Evolutionary conservation across 352 stramenopile genomes (phyloP), one percentile per base, ranked within the genome.

Genomic region (Phytophthora quininea): DNA sequence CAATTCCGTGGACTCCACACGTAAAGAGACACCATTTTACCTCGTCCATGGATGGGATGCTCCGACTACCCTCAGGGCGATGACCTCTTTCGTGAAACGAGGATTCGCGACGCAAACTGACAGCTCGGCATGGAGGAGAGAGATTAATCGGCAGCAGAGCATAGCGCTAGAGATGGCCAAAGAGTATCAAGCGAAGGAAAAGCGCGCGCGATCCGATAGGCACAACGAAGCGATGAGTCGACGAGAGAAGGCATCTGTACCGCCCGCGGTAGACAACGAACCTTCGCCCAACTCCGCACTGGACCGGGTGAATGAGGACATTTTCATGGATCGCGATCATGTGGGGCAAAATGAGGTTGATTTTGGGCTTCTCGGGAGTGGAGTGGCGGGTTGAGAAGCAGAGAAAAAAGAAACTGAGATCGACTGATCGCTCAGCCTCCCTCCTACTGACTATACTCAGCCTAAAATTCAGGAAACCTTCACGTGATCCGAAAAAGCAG

Each of bases 181-280:
- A 42, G 35, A 57, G 32, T 64, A 58, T n/a, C 58, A 59, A 32
- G 15, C 33, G 8, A 35, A 38, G 49, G 19, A 2, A 10, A 42
- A 8, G 14, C 12, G 14, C 29, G 31, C 11, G 47, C 2, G 1
- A 19, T 35, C 8, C 42, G 19, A 24, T 24, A 24, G 19, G 19
- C 19, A 24, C 19, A 24, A 24, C 19, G 19, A 24, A 24, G 19
- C 19, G 19, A 24, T 24, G 19, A 24, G 19, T 24, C 19, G 19
- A 24, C 19, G 0, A 24, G 19, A 24, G 19, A 24, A 24, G 19
- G 19, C 11, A 62, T 10, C 33, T 15, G 46, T 8, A 7, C 5
- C 10, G 19, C 15, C 9, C 10, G 47, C n/a, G 3, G n/a, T 35
- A 51, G 35, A 35, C 10, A 3, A 4, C 5, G 8, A 47, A 6